Evolutionary conservation across 345 rosid species (phyloP).

Genomic region (Euclidium syriacum): DNA sequence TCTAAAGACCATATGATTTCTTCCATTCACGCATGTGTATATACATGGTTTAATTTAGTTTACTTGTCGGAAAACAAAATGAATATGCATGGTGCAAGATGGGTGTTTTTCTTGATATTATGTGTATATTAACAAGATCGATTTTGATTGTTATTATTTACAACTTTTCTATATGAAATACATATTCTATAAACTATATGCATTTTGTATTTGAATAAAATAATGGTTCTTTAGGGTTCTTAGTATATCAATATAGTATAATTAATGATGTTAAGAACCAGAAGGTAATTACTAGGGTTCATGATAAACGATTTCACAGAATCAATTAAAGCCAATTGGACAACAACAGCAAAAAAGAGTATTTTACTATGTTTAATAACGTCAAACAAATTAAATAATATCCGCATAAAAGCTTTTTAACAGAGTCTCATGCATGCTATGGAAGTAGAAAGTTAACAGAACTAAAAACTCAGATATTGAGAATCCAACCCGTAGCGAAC

Average conservation of each 20-base stretch:
- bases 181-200: background rate
- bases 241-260: background rate
- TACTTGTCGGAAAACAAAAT: too few species aligned
- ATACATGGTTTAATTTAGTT: too few species aligned
- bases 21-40: too few species aligned
- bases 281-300: constrained; percentile 9
- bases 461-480: constrained; percentile 17
- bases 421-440: constrained; percentile 24
- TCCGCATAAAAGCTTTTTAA: constrained; percentile 4
- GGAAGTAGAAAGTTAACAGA: background rate
- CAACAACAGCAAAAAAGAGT: background rate
- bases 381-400: background rate
- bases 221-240: background rate
- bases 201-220: background rate
- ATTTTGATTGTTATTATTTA: too few species aligned
- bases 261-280: constrained; percentile 10
- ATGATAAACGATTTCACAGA: background rate
- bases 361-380: background rate
- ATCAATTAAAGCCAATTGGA: background rate
- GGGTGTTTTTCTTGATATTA: background rate
- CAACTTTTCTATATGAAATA: too few species aligned
- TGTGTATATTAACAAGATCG: background rate
- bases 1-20: background rate
- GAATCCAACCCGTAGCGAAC: background rate
- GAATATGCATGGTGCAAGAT: too few species aligned